Base-by-base conservation (phyloP, 352 stramenopile genomes). In the Peronospora belbahrii region DNA sequence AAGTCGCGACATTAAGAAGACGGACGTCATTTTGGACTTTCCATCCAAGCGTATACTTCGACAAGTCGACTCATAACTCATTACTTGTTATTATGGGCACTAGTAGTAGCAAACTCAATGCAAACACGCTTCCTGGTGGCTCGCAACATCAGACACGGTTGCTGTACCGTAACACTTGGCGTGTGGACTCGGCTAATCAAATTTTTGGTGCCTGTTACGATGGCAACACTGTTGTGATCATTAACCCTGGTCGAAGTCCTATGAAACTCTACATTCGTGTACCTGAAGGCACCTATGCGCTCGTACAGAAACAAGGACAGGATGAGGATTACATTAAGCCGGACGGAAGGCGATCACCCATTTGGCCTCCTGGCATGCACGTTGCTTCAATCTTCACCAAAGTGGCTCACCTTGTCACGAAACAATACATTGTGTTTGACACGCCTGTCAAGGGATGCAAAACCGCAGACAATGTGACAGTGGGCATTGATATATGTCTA, bases 381-480 rank as follows among this genome's bases (percentile, higher is more conserved):
- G 70, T 48, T 48, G 72, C 77, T 2, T 82, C 65, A 9, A 32
- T 76, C 17, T 94, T 84, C 57, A 83, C 86, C 19, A 87, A 87
- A 49, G 74, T 94, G 10, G 78, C 82, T 0, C 83, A 95, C 37
- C 56, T 96, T 7, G 77, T 96, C 8, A 96, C 83, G 18, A 91
- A 92, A 65, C 83, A 94, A 52, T 85, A 74, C 44, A 83, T 94
- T 23, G 69, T 95, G 10, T 94, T 93, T 39, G 74, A 94, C 52
- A 90, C 81, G 4, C 80, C 80, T 4, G 79, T 96, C 2, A 92
- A 94, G 48, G 83, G 81, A 15, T 95, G 84, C 65, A 92, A 92
- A 63, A 95, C 86, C 0, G 69, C 72, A 0, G 86, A 96, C 56
- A 75, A 95, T 50, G 84, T 96, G 18, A 92, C 77, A 0, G 81